Base-by-base conservation (phyloP, 257 asterid species). In the Paraleonurus japonicus region DNA sequence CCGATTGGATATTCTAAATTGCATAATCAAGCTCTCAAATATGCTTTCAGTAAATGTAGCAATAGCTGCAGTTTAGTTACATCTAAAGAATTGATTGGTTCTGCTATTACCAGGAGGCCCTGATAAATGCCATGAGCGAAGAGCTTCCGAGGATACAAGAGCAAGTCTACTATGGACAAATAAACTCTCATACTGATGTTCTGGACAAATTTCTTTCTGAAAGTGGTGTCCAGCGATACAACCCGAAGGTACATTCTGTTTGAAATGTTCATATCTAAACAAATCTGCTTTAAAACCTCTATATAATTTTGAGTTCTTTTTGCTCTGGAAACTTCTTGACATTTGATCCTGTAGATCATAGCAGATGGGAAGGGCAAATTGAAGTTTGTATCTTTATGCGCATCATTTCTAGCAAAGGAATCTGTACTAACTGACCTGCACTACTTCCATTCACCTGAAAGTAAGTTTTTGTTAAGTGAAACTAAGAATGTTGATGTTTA, bases 141-240 rank as follows among this genome's bases (percentile, higher is more conserved):
- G 99, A 95, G 82, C 96, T 92, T 81, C 92, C 99, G 61, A 88
- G 84, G 82, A 85, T 95, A 83, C 99, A 95, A 84, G 99, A 95
- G 85, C 98, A 88, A 80, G 99, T 95, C 59, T 95, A 95, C 74
- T 95, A 88, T 71, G 99, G 99, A 27, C 98, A 83, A 48, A 89
- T 95, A 79, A 82, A 81, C 78, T 89, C 98, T 62, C 88, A 88
- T 27, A 91, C 99, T 27, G 96, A 95, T 78, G 82, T 92, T 83
- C 85, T 95, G 78, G 97, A 92, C 72, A 92, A 87, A 72, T 92
- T 86, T 74, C 86, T 92, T n/a, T 87, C 93, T 35, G 96, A 91
- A 80, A 89, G 88, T 87, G 96, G 97, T 70, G 85, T 95, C 73
- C 88, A 75, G 71, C 99, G 96, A 68, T 95, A 95, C 81, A 95